Conservation (phyloP, 805 yeast species). For the Teunomyces pallodes region DNA sequence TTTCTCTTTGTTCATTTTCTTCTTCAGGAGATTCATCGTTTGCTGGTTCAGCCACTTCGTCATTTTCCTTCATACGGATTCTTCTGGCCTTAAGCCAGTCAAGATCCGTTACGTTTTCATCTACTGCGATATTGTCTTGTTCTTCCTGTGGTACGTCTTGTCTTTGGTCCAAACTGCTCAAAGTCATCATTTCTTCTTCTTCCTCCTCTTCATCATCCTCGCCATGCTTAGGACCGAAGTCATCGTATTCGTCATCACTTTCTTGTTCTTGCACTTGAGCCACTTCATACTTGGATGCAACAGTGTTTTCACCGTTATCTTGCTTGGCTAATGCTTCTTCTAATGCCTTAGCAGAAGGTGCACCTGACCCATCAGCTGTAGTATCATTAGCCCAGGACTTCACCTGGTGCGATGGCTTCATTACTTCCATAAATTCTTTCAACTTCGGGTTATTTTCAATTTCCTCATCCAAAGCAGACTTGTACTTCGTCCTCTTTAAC, state of each 20-base stretch:
- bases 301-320: slow-evolving; percentile 12
- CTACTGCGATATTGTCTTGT: slow-evolving; percentile 34
- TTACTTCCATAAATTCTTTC: slow-evolving; percentile 76
- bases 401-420: slow-evolving; percentile 70
- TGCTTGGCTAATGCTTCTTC: slow-evolving; percentile 39
- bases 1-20: not conserved
- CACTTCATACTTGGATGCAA: slow-evolving; percentile 25
- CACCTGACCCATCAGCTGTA: slow-evolving; percentile 44
- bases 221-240: slow-evolving; percentile 30
- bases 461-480: slow-evolving; percentile 52
- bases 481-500: slow-evolving; percentile 34
- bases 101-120: slow-evolving; percentile 63
- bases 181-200: slow-evolving; percentile 48
- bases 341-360: slow-evolving; percentile 43
- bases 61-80: slow-evolving; percentile 55
- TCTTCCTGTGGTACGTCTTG: slow-evolving; percentile 6
- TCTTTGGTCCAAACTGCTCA: slow-evolving; percentile 22
- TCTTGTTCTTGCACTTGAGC: slow-evolving; percentile 40
- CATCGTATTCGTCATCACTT: slow-evolving; percentile 55
- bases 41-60: slow-evolving; percentile 13
- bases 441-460: slow-evolving; percentile 65
- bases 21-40: not conserved
- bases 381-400: slow-evolving; percentile 76
- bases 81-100: slow-evolving; percentile 85
- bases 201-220: slow-evolving; percentile 32